phyloP scores from a whole-genome alignment of 768 basidiomycete species.

The Boletus coccyginus region DNA sequence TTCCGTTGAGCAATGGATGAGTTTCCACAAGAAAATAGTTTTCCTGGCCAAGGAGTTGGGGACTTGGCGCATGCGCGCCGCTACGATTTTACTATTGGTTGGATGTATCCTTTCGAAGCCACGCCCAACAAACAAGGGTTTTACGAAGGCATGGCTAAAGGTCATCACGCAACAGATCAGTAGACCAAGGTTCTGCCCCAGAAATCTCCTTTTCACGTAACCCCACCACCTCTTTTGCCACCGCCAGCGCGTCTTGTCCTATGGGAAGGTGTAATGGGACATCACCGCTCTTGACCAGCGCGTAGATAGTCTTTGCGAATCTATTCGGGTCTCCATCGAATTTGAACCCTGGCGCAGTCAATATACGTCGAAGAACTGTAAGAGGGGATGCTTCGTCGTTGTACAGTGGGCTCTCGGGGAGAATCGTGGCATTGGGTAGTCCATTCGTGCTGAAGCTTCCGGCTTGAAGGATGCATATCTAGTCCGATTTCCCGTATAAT shows the following conservation, averaged over 20 bases:
- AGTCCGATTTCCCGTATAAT: neutral
- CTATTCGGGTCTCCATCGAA: constrained; percentile 14
- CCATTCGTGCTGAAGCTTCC: constrained; percentile 15
- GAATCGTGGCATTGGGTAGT: neutral
- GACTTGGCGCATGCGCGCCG: too few species aligned
- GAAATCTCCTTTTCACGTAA: neutral
- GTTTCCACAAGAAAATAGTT: too few species aligned
- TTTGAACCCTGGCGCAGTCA: neutral
- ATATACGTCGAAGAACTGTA: neutral
- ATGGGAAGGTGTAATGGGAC: constrained; percentile 14
- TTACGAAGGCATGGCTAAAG: neutral
- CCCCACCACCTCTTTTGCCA: neutral
- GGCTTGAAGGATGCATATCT: constrained; percentile 21
- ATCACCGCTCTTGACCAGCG: constrained; percentile 1
- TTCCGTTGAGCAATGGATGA: too few species aligned
- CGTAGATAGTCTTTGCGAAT: constrained; percentile 5
- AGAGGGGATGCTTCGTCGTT: neutral
- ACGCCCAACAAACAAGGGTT: too few species aligned
- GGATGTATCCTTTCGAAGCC: neutral
- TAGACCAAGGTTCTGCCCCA: constrained; percentile 9
- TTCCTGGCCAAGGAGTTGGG: too few species aligned
- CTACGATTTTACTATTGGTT: too few species aligned
- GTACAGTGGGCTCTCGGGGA: constrained; percentile 12
- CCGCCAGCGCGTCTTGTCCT: constrained; percentile 11
- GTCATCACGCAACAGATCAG: constrained; percentile 5